phyloP scores from a whole-genome alignment of 495 filamentous ascomycete species.

The Aspergillus taichungensis region DNA sequence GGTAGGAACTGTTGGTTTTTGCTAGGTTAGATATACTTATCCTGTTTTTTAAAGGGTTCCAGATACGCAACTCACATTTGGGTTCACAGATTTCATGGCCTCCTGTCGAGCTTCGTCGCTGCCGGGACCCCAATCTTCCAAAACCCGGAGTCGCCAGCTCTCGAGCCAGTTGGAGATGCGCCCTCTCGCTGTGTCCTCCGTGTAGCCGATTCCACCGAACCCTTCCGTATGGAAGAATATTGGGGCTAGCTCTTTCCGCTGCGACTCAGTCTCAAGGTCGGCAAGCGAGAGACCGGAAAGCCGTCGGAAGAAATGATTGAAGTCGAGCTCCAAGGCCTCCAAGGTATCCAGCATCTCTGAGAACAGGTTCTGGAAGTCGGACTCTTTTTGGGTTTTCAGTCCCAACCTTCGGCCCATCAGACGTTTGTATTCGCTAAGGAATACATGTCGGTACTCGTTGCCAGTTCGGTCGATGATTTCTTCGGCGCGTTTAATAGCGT shows the following conservation, averaged over 20 bases:
- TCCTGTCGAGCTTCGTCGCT: conserved; percentile 52
- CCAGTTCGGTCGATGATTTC: conserved; percentile 65
- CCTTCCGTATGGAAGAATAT: conserved; percentile 67
- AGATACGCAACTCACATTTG: conserved; percentile 44
- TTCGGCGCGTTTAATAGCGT: conserved; percentile 71
- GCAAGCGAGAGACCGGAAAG: conserved; percentile 50
- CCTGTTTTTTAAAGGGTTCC: too few relatives aligned
- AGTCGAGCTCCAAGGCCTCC: conserved; percentile 74
- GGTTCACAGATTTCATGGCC: conserved; percentile 79
- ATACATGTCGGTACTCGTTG: conserved; percentile 79
- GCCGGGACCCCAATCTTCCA: conserved; percentile 59
- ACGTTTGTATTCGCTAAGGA: conserved; percentile 75
- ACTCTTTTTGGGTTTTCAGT: conserved; percentile 51
- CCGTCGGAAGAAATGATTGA: conserved; percentile 82
- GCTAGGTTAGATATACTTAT: too few relatives aligned
- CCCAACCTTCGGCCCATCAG: conserved; percentile 74
- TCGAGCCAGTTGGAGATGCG: conserved; percentile 68
- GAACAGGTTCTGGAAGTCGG: conserved; percentile 70
- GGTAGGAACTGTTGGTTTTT: conserved; percentile 55
- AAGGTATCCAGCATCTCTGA: conserved; percentile 75
- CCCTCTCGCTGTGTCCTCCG: conserved; percentile 49
- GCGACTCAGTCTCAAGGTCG: conserved; percentile 51
- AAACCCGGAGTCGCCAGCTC: conserved; percentile 55
- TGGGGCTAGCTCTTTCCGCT: conserved; percentile 46
- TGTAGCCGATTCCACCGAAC: conserved; percentile 44